A percentile compares a stretch with the other conserved stretches of the same genome.
phyloP scores from a whole-genome alignment of 257 asterid species.

The Forsythia viridissima region DNA sequence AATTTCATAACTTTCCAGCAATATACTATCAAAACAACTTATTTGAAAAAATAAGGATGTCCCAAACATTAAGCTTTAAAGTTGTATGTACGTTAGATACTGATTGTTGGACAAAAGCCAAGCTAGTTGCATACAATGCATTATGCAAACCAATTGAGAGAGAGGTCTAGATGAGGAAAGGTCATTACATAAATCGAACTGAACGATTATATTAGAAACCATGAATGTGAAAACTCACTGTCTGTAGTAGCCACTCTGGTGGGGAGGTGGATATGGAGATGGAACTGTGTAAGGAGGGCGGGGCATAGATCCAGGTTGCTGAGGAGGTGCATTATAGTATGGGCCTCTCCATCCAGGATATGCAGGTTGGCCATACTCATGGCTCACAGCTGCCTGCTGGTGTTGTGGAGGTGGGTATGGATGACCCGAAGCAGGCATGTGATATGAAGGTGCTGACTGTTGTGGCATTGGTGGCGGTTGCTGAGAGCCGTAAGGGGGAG shows the following conservation, averaged over 20 bases:
- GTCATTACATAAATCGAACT: not conserved
- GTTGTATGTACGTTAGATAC: constrained; percentile 11
- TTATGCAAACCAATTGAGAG: constrained; percentile 20
- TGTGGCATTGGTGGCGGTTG: constrained; percentile 22
- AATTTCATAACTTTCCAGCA: not conserved
- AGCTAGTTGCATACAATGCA: constrained; percentile 16
- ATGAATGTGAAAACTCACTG: constrained; percentile 36
- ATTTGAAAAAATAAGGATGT: not conserved
- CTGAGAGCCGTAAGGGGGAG: constrained; percentile 57
- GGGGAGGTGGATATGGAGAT: constrained; percentile 76
- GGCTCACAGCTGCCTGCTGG: constrained; percentile 54
- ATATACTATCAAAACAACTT: no score
- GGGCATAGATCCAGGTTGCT: constrained; percentile 75
- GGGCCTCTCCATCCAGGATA: constrained; percentile 97
- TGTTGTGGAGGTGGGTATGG: constrained; percentile 66
- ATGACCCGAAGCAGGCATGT: constrained; percentile 46
- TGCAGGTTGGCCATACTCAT: constrained; percentile 83
- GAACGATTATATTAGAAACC: constrained; percentile 6
- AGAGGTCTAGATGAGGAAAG: not conserved
- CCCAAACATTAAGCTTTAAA: not conserved
- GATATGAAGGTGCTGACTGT: constrained; percentile 71
- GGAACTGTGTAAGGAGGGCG: constrained; percentile 78
- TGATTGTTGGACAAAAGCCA: constrained; percentile 13
- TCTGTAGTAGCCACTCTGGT: constrained; percentile 75
- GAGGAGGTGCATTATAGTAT: constrained; percentile 75